phyloP scores from a whole-genome alignment of 2,329 filamentous ascomycete genomes.

The Malbranchea cinnamomea region DNA sequence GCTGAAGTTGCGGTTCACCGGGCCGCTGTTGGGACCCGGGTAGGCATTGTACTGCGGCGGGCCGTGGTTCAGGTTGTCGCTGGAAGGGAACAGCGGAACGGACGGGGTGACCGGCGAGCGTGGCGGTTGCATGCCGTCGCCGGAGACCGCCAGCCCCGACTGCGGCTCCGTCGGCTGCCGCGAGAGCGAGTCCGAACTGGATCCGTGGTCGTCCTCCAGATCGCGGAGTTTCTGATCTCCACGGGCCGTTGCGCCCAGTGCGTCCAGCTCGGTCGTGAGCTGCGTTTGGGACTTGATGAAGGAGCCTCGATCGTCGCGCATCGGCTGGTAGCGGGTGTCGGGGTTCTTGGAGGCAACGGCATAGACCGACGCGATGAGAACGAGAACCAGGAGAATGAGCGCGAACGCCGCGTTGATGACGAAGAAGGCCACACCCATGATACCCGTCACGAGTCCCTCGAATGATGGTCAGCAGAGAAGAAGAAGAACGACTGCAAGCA shows the following conservation, averaged over 20 bases:
- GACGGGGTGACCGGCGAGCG: constrained; percentile 35
- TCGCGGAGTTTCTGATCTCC: constrained; percentile 60
- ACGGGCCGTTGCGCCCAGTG: constrained; percentile 73
- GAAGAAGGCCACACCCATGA: constrained; percentile 82
- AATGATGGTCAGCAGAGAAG: constrained; percentile 11
- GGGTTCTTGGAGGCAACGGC: constrained; percentile 86
- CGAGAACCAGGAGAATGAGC: constrained; percentile 65
- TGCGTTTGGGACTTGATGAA: constrained; percentile 95
- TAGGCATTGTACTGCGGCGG: constrained; percentile 25
- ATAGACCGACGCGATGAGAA: constrained; percentile 61
- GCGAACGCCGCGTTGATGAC: constrained; percentile 74
- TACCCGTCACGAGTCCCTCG: constrained; percentile 61
- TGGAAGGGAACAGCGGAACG: constrained; percentile 32
- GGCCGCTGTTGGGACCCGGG: constrained; percentile 12
- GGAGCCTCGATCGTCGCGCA: constrained; percentile 88
- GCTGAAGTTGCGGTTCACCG: constrained; percentile 19
- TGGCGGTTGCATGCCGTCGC: constrained; percentile 30
- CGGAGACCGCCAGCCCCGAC: too few species aligned
- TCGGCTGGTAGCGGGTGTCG: constrained; percentile 86
- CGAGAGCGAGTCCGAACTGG: constrained; percentile 15
- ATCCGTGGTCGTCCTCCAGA: constrained; percentile 49
- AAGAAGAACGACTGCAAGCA: constrained; percentile 1
- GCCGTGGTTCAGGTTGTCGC: constrained; percentile 24
- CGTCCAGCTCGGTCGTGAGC: constrained; percentile 75
- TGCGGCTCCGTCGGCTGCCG: too few species aligned